Percentiles rank a stretch among this genome's conserved stretches.
Conservation (phyloP, 306 rosid species). For the Cajanus cajan region DNA sequence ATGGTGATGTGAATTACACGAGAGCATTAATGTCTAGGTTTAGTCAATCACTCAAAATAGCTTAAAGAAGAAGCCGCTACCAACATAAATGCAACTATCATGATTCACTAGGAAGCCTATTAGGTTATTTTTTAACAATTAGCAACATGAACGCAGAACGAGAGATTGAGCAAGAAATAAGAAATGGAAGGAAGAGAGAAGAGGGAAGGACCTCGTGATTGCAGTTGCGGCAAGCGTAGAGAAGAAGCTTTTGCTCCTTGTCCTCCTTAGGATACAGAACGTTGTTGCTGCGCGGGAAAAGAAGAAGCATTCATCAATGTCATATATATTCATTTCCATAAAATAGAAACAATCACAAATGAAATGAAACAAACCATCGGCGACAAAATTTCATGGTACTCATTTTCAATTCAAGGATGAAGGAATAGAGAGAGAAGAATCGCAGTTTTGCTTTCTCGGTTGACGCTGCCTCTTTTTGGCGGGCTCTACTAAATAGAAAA, state of each 20-base stretch:
- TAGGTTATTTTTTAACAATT: background rate
- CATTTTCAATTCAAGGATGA: conserved; percentile 40
- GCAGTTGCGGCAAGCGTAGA: conserved; percentile 78
- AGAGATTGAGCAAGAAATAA: background rate
- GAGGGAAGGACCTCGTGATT: conserved; percentile 58
- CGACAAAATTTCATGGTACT: conserved; percentile 88
- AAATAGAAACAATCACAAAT: background rate
- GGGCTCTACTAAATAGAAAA: background rate
- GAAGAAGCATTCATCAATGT: background rate
- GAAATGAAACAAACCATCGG: conserved; percentile 48
- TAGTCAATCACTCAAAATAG: background rate
- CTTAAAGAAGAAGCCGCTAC: background rate
- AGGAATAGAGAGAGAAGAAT: background rate
- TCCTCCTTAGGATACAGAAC: conserved; percentile 79
- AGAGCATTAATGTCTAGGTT: background rate
- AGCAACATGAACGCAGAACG: background rate
- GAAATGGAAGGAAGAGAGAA: background rate
- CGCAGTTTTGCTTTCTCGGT: background rate
- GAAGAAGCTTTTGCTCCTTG: conserved; percentile 63
- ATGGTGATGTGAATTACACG: no score
- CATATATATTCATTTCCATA: background rate
- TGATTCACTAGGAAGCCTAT: background rate
- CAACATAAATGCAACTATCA: background rate
- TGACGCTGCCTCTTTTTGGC: background rate
- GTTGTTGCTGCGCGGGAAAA: conserved; percentile 55